Percentiles rank a stretch among this genome's conserved stretches.
Evolutionary conservation across 106 monocot species (phyloP).

Genomic region (Dendrobium nobile): DNA sequence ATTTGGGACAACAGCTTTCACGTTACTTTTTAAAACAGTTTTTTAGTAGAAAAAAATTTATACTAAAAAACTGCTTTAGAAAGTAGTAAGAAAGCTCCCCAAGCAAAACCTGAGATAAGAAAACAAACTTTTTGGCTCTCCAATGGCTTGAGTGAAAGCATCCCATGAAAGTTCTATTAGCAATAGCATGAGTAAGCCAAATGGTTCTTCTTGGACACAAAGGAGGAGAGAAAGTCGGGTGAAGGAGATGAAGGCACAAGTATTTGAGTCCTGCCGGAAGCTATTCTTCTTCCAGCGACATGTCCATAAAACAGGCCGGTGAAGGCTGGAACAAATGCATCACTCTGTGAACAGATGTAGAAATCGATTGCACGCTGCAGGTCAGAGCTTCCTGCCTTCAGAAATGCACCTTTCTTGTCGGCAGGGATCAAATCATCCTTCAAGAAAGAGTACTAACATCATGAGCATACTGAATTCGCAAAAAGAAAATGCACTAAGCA

Average conservation of each 20-base stretch:
- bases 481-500: no score
- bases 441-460: not conserved
- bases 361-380: conserved; percentile 47
- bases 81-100: no score
- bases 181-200: conserved; percentile 56
- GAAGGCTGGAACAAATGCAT: conserved; percentile 52
- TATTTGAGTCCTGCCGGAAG: conserved; percentile 40
- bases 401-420: conserved; percentile 27
- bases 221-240: conserved; percentile 29
- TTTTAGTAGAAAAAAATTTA: no score
- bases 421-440: conserved; percentile 55
- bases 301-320: conserved; percentile 44
- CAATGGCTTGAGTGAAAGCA: not conserved
- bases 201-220: conserved; percentile 38
- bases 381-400: conserved; percentile 17
- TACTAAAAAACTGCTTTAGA: no score
- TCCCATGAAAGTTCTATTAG: not conserved
- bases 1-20: no score
- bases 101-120: no score
- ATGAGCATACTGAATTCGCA: not conserved
- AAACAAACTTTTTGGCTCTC: not conserved
- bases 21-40: no score
- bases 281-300: conserved; percentile 51
- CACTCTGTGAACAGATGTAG: conserved; percentile 36
- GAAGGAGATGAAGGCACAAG: conserved; percentile 26